phyloP scores from a whole-genome alignment of 805 yeast genomes.

The Yarrowia sp. region DNA sequence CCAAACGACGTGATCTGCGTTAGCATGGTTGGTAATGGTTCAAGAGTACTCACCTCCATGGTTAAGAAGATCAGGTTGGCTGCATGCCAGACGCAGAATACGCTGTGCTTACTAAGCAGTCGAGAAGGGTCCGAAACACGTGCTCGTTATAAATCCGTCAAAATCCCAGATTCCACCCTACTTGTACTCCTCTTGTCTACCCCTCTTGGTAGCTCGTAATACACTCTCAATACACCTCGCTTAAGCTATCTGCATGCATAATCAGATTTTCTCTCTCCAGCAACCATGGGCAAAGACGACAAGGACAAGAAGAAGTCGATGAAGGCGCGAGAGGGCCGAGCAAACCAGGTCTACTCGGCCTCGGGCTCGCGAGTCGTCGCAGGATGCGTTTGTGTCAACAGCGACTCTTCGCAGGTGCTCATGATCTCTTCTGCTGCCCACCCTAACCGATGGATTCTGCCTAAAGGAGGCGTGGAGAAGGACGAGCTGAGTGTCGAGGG shows the following conservation, averaged over 20 bases:
- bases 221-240: too few relatives aligned
- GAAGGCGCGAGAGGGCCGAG: slow-evolving; percentile 42
- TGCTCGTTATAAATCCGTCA: too few relatives aligned
- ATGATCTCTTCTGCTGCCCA: slow-evolving; percentile 75
- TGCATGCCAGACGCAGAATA: neutral
- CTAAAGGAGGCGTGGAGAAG: slow-evolving; percentile 91
- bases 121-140: too few relatives aligned
- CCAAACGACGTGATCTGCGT: slow-evolving; percentile 13
- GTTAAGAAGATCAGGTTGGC: too few relatives aligned
- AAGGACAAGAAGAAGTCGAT: slow-evolving; percentile 32
- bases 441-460: slow-evolving; percentile 76
- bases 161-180: too few relatives aligned
- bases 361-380: slow-evolving; percentile 88
- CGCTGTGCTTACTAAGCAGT: neutral
- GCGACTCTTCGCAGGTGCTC: slow-evolving; percentile 58
- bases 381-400: slow-evolving; percentile 77
- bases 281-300: neutral
- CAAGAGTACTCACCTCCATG: slow-evolving; percentile 11
- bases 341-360: slow-evolving; percentile 47
- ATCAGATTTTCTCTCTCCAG: neutral
- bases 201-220: too few relatives aligned
- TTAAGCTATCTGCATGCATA: slow-evolving; percentile 1
- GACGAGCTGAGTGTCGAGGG: slow-evolving; percentile 57
- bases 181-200: too few relatives aligned
- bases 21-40: neutral